These are phyloP conservation scores for Monascus purpureus DNA, from an alignment of 495 filamentous ascomycete species.

Conservation along the genomic window DNA sequence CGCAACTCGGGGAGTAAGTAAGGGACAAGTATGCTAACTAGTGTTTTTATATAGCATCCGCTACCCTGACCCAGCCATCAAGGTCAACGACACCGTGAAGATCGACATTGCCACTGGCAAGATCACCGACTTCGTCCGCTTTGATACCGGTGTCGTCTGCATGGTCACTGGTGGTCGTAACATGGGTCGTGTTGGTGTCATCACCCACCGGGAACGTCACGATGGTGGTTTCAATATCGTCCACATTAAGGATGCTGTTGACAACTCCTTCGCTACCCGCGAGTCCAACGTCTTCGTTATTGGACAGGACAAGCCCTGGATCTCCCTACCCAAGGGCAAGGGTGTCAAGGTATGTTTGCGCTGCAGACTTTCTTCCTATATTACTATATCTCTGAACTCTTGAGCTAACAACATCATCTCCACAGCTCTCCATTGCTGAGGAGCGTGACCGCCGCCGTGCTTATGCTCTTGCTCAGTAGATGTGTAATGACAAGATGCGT, in stretches of 20 bases:
- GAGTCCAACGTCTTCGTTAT: slow-evolving; percentile 99
- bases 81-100: slow-evolving; percentile 99
- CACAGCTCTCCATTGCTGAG: slow-evolving; percentile 82
- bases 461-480: slow-evolving; percentile 48
- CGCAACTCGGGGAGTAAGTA: slow-evolving; percentile 17
- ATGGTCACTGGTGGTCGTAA: slow-evolving; percentile 99
- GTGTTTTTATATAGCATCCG: slow-evolving; percentile 57
- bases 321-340: slow-evolving; percentile 98
- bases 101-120: slow-evolving; percentile 93
- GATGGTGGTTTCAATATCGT: slow-evolving; percentile 99
- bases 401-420: slow-evolving; percentile 6
- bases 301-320: slow-evolving; percentile 94
- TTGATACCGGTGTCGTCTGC: slow-evolving; percentile 92
- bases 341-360: slow-evolving; percentile 71
- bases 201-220: slow-evolving; percentile 99
- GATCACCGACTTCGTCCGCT: slow-evolving; percentile 89
- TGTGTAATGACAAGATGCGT: slow-evolving; percentile 10
- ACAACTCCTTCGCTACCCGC: slow-evolving; percentile 98
- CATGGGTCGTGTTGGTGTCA: slow-evolving; percentile 99
- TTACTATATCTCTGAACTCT: neutral
- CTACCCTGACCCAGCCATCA: slow-evolving; percentile 94
- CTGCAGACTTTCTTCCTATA: neutral
- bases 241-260: slow-evolving; percentile 98
- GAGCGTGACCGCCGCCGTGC: slow-evolving; percentile 94
- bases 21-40: slow-evolving; percentile 27